These are phyloP conservation scores for Fraxinus quadrangulata DNA, from an alignment of 257 asterid genomes.

Conservation along the genomic window DNA sequence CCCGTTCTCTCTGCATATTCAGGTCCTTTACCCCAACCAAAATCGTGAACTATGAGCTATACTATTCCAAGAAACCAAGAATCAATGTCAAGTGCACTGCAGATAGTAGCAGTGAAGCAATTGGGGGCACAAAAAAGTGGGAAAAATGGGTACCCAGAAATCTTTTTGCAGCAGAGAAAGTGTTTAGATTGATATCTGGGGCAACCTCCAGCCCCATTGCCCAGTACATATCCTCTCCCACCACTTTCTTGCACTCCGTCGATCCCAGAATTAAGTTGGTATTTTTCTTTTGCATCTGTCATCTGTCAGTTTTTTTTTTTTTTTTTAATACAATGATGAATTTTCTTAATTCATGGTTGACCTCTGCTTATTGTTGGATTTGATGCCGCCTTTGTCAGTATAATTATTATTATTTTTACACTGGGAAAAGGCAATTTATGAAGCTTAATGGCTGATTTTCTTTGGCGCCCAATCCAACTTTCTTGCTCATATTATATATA, in stretches of 20 bases:
- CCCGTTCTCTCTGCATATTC: conserved; percentile 21
- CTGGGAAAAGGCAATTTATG: neutral
- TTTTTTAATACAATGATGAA: neutral
- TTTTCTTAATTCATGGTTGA: conserved; percentile 5
- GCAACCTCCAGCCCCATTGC: conserved; percentile 97
- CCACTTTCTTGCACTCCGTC: conserved; percentile 88
- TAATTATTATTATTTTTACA: too few species aligned
- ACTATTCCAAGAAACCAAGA: conserved; percentile 29
- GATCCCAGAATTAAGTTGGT: conserved; percentile 96
- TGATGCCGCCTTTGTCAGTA: too few species aligned
- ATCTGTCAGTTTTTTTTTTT: neutral
- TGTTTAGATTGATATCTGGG: conserved; percentile 79
- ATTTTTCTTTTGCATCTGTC: conserved; percentile 17
- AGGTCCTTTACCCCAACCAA: conserved; percentile 19
- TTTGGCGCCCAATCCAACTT: neutral
- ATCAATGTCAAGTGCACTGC: conserved; percentile 43
- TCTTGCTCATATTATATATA: conserved; percentile 13
- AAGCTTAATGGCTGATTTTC: neutral
- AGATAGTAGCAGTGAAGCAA: conserved; percentile 30
- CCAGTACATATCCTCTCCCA: conserved; percentile 91
- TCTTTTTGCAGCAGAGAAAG: conserved; percentile 74
- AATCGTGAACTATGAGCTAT: conserved; percentile 27
- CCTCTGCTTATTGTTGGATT: too few species aligned
- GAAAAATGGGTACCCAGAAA: conserved; percentile 80
- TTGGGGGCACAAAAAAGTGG: conserved; percentile 55